These are phyloP conservation scores for Diatrype stigma DNA, from an alignment of 2,329 filamentous ascomycete genomes.

Conservation along the genomic window DNA sequence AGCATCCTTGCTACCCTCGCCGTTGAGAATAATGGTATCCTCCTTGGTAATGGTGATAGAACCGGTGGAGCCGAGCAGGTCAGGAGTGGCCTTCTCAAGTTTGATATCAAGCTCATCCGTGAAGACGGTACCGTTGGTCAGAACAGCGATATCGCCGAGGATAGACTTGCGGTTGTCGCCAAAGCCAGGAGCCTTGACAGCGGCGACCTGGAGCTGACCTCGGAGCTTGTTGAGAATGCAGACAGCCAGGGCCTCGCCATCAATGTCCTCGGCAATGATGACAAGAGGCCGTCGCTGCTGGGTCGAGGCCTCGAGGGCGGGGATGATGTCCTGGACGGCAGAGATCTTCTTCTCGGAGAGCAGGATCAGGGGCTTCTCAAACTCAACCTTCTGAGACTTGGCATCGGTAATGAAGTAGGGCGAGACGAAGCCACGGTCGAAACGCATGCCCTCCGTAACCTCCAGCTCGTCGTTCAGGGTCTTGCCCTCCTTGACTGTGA, in stretches of 20 bases:
- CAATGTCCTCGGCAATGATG: slow-evolving; percentile 99
- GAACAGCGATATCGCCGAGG: slow-evolving; percentile 89
- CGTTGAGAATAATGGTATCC: slow-evolving; percentile 98
- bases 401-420: slow-evolving; percentile 99
- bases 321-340: slow-evolving; percentile 97
- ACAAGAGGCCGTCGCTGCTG: slow-evolving; percentile 92
- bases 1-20: slow-evolving; percentile 88
- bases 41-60: slow-evolving; percentile 99
- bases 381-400: slow-evolving; percentile 99
- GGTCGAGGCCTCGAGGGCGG: slow-evolving; percentile 93
- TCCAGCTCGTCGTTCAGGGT: slow-evolving; percentile 96
- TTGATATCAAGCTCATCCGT: slow-evolving; percentile 98
- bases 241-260: slow-evolving; percentile 95
- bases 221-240: slow-evolving; percentile 99
- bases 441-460: slow-evolving; percentile 99
- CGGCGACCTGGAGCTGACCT: slow-evolving; percentile 96
- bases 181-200: slow-evolving; percentile 98
- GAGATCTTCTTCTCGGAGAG: slow-evolving; percentile 99
- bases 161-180: slow-evolving; percentile 99
- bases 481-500: slow-evolving; percentile 99
- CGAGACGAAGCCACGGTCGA: slow-evolving; percentile 97
- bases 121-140: slow-evolving; percentile 97
- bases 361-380: slow-evolving; percentile 97
- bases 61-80: slow-evolving; percentile 94
- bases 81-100: slow-evolving; percentile 94